A percentile compares a stretch with the other conserved stretches of the same genome.
phyloP scores from a whole-genome alignment of 1,284 basidiomycete genomes.

The Cronartium quercuum region DNA sequence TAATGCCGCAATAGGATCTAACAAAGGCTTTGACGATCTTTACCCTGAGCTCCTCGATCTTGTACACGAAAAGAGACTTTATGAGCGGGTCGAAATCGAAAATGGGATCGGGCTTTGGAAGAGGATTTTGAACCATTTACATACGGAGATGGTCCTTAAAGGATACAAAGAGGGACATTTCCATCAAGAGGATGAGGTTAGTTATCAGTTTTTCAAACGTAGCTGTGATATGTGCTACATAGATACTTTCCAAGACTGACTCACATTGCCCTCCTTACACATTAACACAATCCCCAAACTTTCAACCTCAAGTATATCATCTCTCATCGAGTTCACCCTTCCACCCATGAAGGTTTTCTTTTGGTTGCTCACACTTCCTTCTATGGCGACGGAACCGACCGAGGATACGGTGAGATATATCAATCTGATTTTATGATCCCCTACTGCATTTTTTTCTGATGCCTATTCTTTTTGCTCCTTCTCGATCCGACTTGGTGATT shows the following conservation, averaged over 20 bases:
- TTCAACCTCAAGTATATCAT: conserved; percentile 67
- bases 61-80: conserved; percentile 71
- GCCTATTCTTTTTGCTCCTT: background rate
- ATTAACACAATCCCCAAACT: background rate
- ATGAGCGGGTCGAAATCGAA: conserved; percentile 55
- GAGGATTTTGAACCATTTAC: conserved; percentile 73
- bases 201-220: conserved; percentile 49
- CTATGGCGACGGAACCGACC: conserved; percentile 66
- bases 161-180: conserved; percentile 85
- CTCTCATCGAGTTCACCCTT: conserved; percentile 79
- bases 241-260: background rate
- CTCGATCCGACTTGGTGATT: no score
- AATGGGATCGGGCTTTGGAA: conserved; percentile 69
- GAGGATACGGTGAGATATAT: conserved; percentile 61
- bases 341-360: conserved; percentile 82
- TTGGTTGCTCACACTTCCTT: conserved; percentile 86
- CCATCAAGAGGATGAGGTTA: conserved; percentile 84
- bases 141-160: conserved; percentile 76
- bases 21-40: conserved; percentile 93
- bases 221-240: background rate
- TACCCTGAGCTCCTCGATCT: conserved; percentile 84
- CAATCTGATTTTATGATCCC: conserved; percentile 41
- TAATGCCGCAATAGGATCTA: conserved; percentile 76
- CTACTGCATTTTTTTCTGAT: background rate
- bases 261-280: background rate